Base-by-base conservation (phyloP, 192 early-diverging fungal genomes). In the Dissophora ornata region DNA sequence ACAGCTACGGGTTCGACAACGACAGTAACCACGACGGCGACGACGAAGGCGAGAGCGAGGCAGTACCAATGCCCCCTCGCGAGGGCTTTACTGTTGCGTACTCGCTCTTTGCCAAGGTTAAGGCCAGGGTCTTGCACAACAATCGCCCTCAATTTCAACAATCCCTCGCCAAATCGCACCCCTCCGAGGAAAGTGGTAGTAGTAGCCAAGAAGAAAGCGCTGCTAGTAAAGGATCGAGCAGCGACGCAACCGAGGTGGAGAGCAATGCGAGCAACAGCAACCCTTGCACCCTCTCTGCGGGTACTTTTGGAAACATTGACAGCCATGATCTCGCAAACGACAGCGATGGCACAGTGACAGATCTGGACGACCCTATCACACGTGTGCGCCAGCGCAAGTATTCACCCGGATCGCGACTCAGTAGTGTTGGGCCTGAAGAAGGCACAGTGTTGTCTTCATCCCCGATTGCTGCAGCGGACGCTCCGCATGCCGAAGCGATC, bases 41-140 rank as follows among this genome's bases (percentile, higher is more conserved):
- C 13, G 45, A 19, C n/a, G 45, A 47, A 4, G 21, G 26, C 24
- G 56, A 44, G n/a, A n/a, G 12, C 36, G 5, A 38, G 12, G 12
- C 36, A 38, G 12, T 38, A 12, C 36, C 36, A 38, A 68, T 68
- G 66, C 36, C 36, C 22, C 66, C 55, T 19, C 63, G 63, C 13
- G 63, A 75, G 38, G 62, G 63, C 22, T 75, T 67, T 47, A 66
- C 71, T 49, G 56, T 75, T 19, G 16, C 63, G 19, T 28, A 30
- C 57, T 66, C 71, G 32, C 50, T 75, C 41, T 53, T 66, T 41
- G 63, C 57, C 30, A 75, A 67, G 41, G 62, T 75, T 44, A 75
- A 66, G 47, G 56, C 55, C 18, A 56, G 51, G 22, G 63, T 54
- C n/a, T 10, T 58, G 22, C 48, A 60, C 60, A 49, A 38, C 45